Evolutionary conservation across 2,329 filamentous ascomycete species (phyloP), one percentile per base, ranked within the genome.

Genomic region (Penicillium sp.): DNA sequence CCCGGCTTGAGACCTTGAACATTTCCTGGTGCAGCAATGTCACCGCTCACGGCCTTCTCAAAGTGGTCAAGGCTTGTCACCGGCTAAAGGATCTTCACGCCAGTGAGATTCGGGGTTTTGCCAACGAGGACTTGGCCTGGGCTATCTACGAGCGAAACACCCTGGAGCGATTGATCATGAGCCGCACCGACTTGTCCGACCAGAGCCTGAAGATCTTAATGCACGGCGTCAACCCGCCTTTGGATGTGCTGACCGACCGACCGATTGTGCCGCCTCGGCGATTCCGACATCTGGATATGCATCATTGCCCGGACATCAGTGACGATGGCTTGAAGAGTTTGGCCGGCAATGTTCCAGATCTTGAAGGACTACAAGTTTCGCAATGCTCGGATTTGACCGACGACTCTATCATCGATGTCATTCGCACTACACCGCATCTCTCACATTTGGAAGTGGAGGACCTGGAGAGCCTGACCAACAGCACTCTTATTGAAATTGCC

Each of bases 1-100:
- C 85, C 1, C 83, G 86, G 42, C 76, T 98, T n/a, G 85, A 95
- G 68, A 79, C 81, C 47, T 79, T 97, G 57, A 95, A 96, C 62
- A 81, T 97, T 18, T 95, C 90, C 0, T 97, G 92, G 89, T 98
- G 93, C 73, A 84, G 84, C 57, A 86, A 89, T 53, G 83, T 96
- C 65, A 86, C 93, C 63, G 86, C 88, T 7, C 76, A 81, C 10
- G 91, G 90, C 4, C 74, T 97, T 46, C 82, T 79, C 55, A 80
- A 80, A 44, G 79, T 98, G 1, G 74, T 96, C 0, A 77, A 86
- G 52, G 80, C 80, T 2, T 97, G 93, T 63, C 76, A 79, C 0
- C 83, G 78, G 46, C 73, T 98, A 47, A 86, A 77, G 46, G 91
- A 97, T 60, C 75, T 98, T 27, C 81, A 89, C 50, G 89, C 87